Base-by-base conservation (phyloP, 2,329 filamentous ascomycete genomes). In the Chalara sp. region DNA sequence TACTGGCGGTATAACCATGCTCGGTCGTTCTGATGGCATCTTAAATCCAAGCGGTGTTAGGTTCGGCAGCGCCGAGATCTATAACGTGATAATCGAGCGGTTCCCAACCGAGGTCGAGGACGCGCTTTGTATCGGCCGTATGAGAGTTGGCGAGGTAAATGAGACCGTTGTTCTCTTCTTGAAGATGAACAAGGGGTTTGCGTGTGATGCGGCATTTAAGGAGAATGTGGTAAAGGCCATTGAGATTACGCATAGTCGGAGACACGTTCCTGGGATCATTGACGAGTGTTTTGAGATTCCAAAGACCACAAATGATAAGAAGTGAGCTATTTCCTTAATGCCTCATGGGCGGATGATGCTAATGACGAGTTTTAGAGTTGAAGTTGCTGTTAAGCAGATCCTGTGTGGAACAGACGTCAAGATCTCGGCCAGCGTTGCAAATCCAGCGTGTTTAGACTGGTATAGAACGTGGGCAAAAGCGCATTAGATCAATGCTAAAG, bases 321-420 rank as follows among this genome's bases (percentile, higher is more conserved):
- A 97, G 83, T 87, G 69, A 72, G 21, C 21, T 21, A 21, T 21
- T 21, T 83, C 78, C 6, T 35, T 33, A 11, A n/a, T 6, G 30
- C 33, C 40, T 33, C 5, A 30, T 43, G 33, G 5, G 21, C 21
- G 8, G 40, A 45, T 44, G 43, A 32, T 45, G 47, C 42, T 28
- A 35, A 5, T 32, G 28, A 31, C n/a, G 6, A 35, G 11, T 5
- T 5, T 21, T 32, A 88, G 85, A 70, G 89, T 99, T 53, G 92
- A 99, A 68, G 90, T 95, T 45, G 89, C 89, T 0, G 92, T 97
- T 5, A 97, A 97, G 74, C 91, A 96, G 70, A 96, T 97, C 43
- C 72, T 99, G 1, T 95, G 89, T 31, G 92, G 91, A 0, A 73
- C 91, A 68, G 81, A 88, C 48, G 83, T 96, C 57, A 91, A 90